Evolutionary conservation across 345 rosid genomes (phyloP).

Genomic region (Firmiana major): DNA sequence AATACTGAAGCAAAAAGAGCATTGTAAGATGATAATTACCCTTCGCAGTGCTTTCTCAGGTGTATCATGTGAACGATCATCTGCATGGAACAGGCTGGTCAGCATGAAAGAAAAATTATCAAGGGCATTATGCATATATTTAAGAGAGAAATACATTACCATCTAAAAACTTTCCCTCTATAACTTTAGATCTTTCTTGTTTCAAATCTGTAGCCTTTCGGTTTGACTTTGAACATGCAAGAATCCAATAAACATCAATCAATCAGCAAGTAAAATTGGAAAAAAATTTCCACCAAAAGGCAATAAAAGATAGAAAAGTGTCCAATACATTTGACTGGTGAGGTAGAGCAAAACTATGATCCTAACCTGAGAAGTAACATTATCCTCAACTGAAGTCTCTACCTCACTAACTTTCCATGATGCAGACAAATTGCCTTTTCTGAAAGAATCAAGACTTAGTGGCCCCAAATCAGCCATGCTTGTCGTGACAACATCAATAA

Average conservation of each 20-base stretch:
- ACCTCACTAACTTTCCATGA: conserved; percentile 60
- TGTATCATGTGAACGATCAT: conserved; percentile 47
- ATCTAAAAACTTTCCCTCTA: conserved; percentile 32
- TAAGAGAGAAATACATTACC: conserved; percentile 20
- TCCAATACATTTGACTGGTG: neutral
- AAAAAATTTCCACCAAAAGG: neutral
- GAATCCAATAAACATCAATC: conserved; percentile 15
- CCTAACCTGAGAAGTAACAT: conserved; percentile 48
- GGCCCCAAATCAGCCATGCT: conserved; percentile 84
- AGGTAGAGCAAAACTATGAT: conserved; percentile 14
- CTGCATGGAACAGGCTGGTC: conserved; percentile 33
- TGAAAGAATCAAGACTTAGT: conserved; percentile 73
- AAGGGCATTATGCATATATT: conserved; percentile 10
- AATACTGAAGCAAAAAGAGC: neutral
- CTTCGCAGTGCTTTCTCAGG: conserved; percentile 71
- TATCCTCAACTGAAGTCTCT: conserved; percentile 31
- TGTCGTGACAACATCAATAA: conserved; percentile 58
- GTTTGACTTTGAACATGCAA: conserved; percentile 33
- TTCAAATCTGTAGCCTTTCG: conserved; percentile 29
- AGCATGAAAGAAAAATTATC: conserved; percentile 17
- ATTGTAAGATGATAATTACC: conserved; percentile 40
- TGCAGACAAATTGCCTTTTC: conserved; percentile 67
- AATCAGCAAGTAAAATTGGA: conserved; percentile 27
- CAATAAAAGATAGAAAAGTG: neutral
- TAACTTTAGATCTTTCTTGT: conserved; percentile 37